Base-by-base conservation (phyloP, 768 basidiomycete genomes). In the Amanita fuliginea region DNA sequence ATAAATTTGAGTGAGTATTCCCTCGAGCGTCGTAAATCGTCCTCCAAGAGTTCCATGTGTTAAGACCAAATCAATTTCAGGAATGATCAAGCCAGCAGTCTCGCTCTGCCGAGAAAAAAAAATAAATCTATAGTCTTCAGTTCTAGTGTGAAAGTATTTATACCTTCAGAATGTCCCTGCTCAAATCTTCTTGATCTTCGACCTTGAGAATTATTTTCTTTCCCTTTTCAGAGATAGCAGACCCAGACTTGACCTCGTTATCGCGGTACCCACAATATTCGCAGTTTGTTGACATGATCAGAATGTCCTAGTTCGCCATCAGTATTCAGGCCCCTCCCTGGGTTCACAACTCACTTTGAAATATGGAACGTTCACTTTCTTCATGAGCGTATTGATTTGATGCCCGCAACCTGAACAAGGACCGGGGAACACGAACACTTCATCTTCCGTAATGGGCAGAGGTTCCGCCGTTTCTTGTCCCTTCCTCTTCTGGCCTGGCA, bases 201-300 rank as follows among this genome's bases (percentile, higher is more conserved):
- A 96, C 92, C 62, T 84, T 90, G 48, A 99, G 73, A 0, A 76
- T 89, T 55, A 97, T 91, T 51, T 73, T 77, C 64, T 88, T 94
- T 14, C 95, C 96, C 59, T 86, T 73, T 3, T 76, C 78, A 3
- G 95, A 89, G 51, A 97, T 89, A 1, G 94, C 93, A 2, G 82
- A 69, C 18, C 95, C 91, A 4, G 91, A 88, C 64, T 99, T 99
- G 59, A 99, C 86, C 67, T 99, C 96, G 59, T 94, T 98, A 66
- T 99, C 96, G 51, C 90, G 76, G 65, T 98, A 99, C 1, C 96
- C 96, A 64, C 96, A 99, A 46, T 69, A 66, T 51, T 93, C 90
- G 63, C 96, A 98, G 62, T 96, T 97, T 5, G 94, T 94, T 19
- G 95, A 95, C 93, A 97, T 97, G 67, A 98, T 95, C 47, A 98